Base-by-base conservation (phyloP, 2,329 filamentous ascomycete genomes). In the Fusarium redolens region DNA sequence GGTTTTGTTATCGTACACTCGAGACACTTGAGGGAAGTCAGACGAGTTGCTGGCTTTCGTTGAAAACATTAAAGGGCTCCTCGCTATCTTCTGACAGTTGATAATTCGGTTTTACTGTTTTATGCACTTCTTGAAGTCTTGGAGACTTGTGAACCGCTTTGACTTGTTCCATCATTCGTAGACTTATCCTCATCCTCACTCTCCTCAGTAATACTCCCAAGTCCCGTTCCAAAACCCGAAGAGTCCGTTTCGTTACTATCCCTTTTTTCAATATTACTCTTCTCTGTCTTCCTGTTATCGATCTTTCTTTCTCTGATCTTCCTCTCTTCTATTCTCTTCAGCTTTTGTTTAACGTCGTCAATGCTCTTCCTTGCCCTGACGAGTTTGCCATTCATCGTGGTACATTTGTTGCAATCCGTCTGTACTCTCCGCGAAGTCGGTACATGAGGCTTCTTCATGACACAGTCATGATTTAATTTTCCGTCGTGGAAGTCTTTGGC, bases 381-480 rank as follows among this genome's bases (percentile, higher is more conserved):
- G 35, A 78, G 31, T 61, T 73, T 76, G 7, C 31, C 44, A 14
- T 79, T 68, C 30, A 77, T 38, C 33, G 37, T 41, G n/a, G 37
- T 51, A 57, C 79, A 81, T 47, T 58, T 71, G 41, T 70, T 55
- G 60, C 80, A 82, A 43, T 67, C 72, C 3, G 45, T 40, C 25
- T 71, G 25, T 33, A 79, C 11, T 38, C 41, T 71, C 25, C 60
- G 65, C 11, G 77, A 75, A 31, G 74, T 75, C 18, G 75, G 52
- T 38, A 68, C 73, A 44, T 81, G 77, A 6, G 72, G 69, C 20
- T n/a, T 56, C 62, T 43, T 72, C 61, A 14, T 35, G 20, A 30
- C 43, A 67, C 80, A 81, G 48, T 72, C 65, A 30, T 60, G 22
- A 3, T 51, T n/a, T 13, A 62, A 38, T 7, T 52, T 47, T 43